A percentile compares a stretch with the other conserved stretches of the same genome.
phyloP scores from a whole-genome alignment of 305 asterid genomes.

The Fraxinus dipetala region DNA sequence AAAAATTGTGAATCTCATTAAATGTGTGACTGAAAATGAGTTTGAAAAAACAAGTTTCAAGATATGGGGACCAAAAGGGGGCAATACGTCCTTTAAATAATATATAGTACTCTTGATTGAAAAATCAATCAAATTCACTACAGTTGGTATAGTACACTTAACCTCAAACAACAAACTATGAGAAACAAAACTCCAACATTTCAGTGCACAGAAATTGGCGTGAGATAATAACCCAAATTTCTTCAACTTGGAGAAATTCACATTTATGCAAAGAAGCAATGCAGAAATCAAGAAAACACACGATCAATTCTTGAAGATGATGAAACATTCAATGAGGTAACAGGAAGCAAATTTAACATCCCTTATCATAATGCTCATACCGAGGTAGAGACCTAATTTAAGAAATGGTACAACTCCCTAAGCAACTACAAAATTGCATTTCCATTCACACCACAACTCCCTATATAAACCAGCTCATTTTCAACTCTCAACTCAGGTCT shows the following conservation, averaged over 20 bases:
- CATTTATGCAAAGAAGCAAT: constrained; percentile 1
- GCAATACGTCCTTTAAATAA: background rate
- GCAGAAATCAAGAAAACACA: constrained; percentile 15
- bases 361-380: constrained; percentile 41
- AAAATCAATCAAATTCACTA: background rate
- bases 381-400: constrained; percentile 26
- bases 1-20: too few species aligned
- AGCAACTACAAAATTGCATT: background rate
- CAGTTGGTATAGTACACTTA: background rate
- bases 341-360: constrained; percentile 5
- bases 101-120: background rate
- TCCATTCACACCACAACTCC: constrained; percentile 13
- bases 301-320: background rate
- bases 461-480: constrained; percentile 28
- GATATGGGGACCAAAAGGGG: background rate
- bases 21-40: background rate
- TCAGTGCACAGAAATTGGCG: background rate
- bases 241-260: background rate
- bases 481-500: constrained; percentile 22
- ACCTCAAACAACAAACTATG: background rate
- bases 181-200: background rate
- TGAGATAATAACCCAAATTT: background rate
- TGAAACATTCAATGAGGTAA: constrained; percentile 7
- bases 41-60: background rate
- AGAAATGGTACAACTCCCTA: background rate